Conservation (phyloP, 73 alveolate genomes). For the Durusdinium trenchii region DNA sequence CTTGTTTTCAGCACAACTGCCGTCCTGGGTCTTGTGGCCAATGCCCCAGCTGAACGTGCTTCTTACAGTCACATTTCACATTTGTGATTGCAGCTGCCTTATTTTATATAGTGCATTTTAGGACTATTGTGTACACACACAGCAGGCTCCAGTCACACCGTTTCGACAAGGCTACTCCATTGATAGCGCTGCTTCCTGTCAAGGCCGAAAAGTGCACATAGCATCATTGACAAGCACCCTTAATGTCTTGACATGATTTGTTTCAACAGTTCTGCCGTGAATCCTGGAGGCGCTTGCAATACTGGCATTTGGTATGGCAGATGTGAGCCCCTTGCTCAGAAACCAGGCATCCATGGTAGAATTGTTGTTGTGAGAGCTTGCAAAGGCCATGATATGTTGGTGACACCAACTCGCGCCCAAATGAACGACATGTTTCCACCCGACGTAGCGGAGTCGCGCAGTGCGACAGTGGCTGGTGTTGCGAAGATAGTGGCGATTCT, state of each 20-base stretch:
- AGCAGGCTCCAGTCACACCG: not conserved
- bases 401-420: constrained; percentile 82
- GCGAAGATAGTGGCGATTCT: constrained; percentile 71
- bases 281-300: constrained; percentile 64
- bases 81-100: not conserved
- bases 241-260: not conserved
- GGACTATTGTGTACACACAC: not conserved
- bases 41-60: not conserved
- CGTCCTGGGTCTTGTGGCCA: constrained; percentile 64
- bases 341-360: not conserved
- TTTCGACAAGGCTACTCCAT: constrained; percentile 21
- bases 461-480: constrained; percentile 52
- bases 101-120: too few relatives aligned
- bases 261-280: not conserved
- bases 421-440: constrained; percentile 84
- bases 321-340: constrained; percentile 40
- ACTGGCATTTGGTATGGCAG: constrained; percentile 77
- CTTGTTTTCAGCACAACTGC: constrained; percentile 46
- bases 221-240: not conserved
- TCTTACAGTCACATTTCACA: too few relatives aligned
- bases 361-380: not conserved
- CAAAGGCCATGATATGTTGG: constrained; percentile 74
- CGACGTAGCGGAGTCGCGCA: constrained; percentile 65
- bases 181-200: not conserved
- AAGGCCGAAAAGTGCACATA: not conserved